Conservation (phyloP, 345 rosid species). For the Anacardium occidentale region DNA sequence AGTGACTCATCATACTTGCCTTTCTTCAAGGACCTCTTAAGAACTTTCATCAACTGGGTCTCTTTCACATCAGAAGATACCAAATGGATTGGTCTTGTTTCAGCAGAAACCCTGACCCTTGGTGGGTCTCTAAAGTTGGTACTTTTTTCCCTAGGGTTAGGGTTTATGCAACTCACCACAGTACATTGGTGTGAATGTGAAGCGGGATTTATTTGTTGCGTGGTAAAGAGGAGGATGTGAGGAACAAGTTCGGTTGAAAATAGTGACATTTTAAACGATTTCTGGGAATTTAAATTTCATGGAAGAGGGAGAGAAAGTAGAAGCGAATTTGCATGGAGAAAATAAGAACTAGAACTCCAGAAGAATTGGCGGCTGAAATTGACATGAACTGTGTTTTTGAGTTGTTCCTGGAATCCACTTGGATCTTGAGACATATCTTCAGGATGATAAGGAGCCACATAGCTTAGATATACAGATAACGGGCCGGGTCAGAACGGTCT, state of each 20-base stretch:
- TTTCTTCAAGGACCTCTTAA: conserved; percentile 55
- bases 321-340: background rate
- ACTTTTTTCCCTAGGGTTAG: background rate
- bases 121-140: conserved; percentile 21
- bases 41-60: conserved; percentile 51
- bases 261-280: conserved; percentile 29
- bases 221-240: conserved; percentile 24
- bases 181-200: conserved; percentile 28
- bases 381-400: background rate
- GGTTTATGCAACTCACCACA: conserved; percentile 25
- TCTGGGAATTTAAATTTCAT: conserved; percentile 17
- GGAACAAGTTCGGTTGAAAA: conserved; percentile 36
- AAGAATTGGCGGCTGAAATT: background rate
- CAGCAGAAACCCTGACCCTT: conserved; percentile 29
- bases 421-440: conserved; percentile 15
- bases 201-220: conserved; percentile 30
- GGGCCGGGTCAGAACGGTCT: conserved; percentile 14
- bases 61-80: conserved; percentile 58
- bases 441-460: conserved; percentile 24
- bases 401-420: background rate
- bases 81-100: conserved; percentile 44
- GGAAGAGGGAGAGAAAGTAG: conserved; percentile 12
- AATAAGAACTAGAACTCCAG: background rate
- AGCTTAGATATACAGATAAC: background rate
- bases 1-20: conserved; percentile 65